These are phyloP conservation scores for Sphagnum fallax DNA, from an alignment of 228 moss, liverwort and hornwort species.

Conservation along the genomic window DNA sequence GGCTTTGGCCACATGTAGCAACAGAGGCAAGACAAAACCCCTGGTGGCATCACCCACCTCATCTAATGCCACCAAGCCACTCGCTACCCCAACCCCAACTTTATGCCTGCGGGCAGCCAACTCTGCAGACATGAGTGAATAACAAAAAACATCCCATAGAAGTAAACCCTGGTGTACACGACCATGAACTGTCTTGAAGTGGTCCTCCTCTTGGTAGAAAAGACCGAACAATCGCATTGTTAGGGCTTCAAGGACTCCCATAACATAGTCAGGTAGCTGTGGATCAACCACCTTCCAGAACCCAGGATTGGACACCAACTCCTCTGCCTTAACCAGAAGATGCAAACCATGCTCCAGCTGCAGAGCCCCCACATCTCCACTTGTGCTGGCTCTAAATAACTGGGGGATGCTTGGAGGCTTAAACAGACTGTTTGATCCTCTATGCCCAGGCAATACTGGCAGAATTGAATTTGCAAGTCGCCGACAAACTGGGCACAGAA, in stretches of 20 bases:
- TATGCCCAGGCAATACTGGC: constrained; percentile 56
- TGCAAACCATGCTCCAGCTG: constrained; percentile 66
- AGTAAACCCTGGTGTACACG: constrained; percentile 76
- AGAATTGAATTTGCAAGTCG: constrained; percentile 85
- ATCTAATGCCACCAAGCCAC: constrained; percentile 61
- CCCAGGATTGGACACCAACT: constrained; percentile 61
- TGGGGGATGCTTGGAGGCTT: constrained; percentile 21
- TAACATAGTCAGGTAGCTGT: constrained; percentile 68
- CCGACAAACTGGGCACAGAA: constrained; percentile 90
- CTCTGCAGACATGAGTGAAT: constrained; percentile 82
- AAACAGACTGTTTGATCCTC: constrained; percentile 25
- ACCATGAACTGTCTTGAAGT: constrained; percentile 45
- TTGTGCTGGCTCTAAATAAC: constrained; percentile 14
- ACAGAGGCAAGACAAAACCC: constrained; percentile 79
- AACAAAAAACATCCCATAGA: constrained; percentile 88
- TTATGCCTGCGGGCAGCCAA: constrained; percentile 69
- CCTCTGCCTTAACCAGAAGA: constrained; percentile 72
- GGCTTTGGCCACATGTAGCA: constrained; percentile 75
- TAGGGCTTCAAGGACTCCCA: constrained; percentile 65
- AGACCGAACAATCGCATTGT: constrained; percentile 57
- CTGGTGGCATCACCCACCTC: constrained; percentile 71
- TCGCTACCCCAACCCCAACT: constrained; percentile 28
- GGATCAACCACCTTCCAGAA: constrained; percentile 65
- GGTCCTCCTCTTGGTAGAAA: constrained; percentile 61
- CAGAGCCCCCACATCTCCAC: constrained; percentile 9